These are phyloP conservation scores for Carex cristatella DNA, from an alignment of 176 grass and related monocot species.

Conservation along the genomic window DNA sequence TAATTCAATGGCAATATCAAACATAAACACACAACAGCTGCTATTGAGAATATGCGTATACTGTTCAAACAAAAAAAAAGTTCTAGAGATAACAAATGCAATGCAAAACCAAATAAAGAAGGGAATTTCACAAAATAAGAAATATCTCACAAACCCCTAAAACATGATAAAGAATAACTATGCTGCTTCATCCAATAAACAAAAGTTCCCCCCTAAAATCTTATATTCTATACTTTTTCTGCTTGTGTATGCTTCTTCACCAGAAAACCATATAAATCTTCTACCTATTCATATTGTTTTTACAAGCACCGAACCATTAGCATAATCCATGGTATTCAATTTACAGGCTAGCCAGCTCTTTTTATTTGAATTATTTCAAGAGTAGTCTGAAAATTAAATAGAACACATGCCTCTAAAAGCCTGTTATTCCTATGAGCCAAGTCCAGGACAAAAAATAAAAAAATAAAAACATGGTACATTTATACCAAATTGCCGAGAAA, in stretches of 20 bases:
- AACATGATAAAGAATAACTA: background rate
- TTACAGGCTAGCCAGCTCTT: background rate
- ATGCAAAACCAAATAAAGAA: background rate
- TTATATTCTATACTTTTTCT: background rate
- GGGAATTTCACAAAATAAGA: slow-evolving; percentile 4
- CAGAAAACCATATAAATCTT: background rate
- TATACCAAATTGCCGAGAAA: background rate
- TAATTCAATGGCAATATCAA: slow-evolving; percentile 90
- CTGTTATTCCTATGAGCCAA: background rate
- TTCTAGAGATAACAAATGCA: background rate
- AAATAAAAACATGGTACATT: background rate
- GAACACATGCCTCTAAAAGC: background rate
- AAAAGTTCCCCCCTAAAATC: background rate
- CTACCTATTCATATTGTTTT: background rate
- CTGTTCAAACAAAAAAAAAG: slow-evolving; percentile 31
- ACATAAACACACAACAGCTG: slow-evolving; percentile 73
- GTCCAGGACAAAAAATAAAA: background rate
- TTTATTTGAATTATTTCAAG: background rate
- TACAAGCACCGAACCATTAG: background rate
- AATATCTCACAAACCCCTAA: background rate
- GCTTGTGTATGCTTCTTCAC: background rate
- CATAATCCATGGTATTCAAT: background rate
- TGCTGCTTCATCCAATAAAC: background rate
- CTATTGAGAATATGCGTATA: slow-evolving; percentile 82
- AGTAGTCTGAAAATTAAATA: background rate